Conservation (phyloP, 805 yeast genomes). For the Yarrowia yakushimensis region DNA sequence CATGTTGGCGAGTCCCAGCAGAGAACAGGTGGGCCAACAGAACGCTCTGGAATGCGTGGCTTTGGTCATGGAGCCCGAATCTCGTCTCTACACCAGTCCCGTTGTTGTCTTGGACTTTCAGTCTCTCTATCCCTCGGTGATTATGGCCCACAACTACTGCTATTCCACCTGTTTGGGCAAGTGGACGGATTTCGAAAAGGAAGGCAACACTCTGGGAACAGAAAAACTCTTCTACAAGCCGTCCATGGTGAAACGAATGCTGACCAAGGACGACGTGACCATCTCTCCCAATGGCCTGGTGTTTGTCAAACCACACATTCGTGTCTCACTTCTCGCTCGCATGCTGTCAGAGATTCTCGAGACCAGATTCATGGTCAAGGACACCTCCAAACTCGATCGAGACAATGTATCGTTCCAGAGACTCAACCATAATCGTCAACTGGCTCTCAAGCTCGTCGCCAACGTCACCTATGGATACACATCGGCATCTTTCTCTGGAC, state of each 20-base stretch:
- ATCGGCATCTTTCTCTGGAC: constrained; percentile 89
- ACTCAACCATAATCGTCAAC: constrained; percentile 69
- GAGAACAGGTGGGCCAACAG: constrained; percentile 75
- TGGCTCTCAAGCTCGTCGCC: constrained; percentile 85
- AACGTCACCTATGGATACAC: constrained; percentile 96
- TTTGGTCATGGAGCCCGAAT: constrained; percentile 85
- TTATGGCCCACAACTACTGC: constrained; percentile 85
- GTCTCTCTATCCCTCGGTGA: constrained; percentile 86
- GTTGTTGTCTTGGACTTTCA: constrained; percentile 89
- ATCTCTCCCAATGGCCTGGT: constrained; percentile 86
- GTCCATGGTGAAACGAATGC: constrained; percentile 50
- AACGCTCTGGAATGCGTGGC: constrained; percentile 85
- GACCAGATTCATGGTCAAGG: constrained; percentile 73
- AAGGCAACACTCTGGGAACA: constrained; percentile 39
- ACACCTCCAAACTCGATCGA: constrained; percentile 55
- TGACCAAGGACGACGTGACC: constrained; percentile 51
- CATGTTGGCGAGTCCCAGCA: constrained; percentile 72
- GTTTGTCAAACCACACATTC: constrained; percentile 60
- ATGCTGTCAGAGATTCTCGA: constrained; percentile 83
- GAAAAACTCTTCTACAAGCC: constrained; percentile 48
- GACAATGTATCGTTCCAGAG: constrained; percentile 39
- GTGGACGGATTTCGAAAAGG: constrained; percentile 34
- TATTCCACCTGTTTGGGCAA: constrained; percentile 45
- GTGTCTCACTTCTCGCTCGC: constrained; percentile 73
- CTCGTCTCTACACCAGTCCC: constrained; percentile 83